A percentile compares a stretch with the other conserved stretches of the same genome.
These are phyloP conservation scores for Trichothecium roseum DNA, from an alignment of 2,329 filamentous ascomycete genomes.

Conservation along the genomic window DNA sequence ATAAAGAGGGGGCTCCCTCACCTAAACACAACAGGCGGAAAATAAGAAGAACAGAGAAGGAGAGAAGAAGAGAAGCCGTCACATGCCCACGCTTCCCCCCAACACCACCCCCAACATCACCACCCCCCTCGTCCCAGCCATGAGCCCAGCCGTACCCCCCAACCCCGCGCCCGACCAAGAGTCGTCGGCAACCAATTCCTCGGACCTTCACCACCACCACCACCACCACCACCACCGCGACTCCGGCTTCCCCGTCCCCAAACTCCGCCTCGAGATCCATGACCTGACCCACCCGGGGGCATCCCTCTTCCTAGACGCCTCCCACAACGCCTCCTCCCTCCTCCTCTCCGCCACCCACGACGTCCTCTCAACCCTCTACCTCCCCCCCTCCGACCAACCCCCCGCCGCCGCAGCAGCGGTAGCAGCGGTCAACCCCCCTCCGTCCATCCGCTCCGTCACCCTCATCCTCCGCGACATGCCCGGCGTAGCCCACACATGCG, in stretches of 20 bases:
- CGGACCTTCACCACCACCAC: constrained; percentile 1
- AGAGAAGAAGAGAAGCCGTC: neutral
- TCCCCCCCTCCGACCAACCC: constrained; percentile 18
- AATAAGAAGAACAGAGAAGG: neutral
- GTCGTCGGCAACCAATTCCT: neutral
- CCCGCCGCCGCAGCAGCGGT: constrained; percentile 24
- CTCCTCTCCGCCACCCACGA: constrained; percentile 52
- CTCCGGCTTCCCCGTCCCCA: constrained; percentile 33
- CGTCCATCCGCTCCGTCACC: constrained; percentile 71
- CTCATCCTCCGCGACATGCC: constrained; percentile 68
- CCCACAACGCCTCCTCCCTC: no score
- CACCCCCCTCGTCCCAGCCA: constrained; percentile 12
- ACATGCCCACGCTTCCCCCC: constrained; percentile 7
- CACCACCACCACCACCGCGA: neutral
- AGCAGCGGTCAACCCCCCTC: constrained; percentile 32
- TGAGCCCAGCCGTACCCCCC: constrained; percentile 14
- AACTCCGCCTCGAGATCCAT: constrained; percentile 48
- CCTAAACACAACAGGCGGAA: no score
- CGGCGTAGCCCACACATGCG: constrained; percentile 84
- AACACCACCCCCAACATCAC: constrained; percentile 12
- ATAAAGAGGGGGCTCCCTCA: no score
- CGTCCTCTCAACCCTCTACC: constrained; percentile 66
- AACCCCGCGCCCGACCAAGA: constrained; percentile 1
- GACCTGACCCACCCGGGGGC: constrained; percentile 52
- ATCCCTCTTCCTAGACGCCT: constrained; percentile 53